Evolutionary conservation across 768 basidiomycete genomes (phyloP).

Genomic region (Panaeolus papilionaceus): DNA sequence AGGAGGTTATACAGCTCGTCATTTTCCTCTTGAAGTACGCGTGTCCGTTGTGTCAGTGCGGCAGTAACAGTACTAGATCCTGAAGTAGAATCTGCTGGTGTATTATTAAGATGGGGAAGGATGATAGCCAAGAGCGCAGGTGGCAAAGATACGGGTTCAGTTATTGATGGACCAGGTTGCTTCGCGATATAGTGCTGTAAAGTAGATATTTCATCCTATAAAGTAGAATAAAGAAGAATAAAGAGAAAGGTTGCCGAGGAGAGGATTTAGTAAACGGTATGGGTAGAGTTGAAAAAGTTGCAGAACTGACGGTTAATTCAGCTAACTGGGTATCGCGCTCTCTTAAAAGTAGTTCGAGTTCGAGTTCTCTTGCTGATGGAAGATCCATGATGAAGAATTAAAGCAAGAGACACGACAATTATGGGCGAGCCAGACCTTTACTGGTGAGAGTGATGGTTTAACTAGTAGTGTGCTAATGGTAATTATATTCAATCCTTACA

Average conservation of each 20-base stretch:
- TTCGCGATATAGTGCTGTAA: slow-evolving; percentile 69
- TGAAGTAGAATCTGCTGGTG: slow-evolving; percentile 37
- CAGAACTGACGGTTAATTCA: slow-evolving; percentile 67
- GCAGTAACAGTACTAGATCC: slow-evolving; percentile 64
- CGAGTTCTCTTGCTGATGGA: slow-evolving; percentile 77
- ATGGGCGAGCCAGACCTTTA: slow-evolving; percentile 11
- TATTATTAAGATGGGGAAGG: slow-evolving; percentile 65
- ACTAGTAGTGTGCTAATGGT: neutral
- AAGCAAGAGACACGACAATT: slow-evolving; percentile 21
- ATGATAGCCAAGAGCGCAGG: slow-evolving; percentile 72
- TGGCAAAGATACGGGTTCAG: slow-evolving; percentile 73
- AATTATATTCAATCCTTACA: no score
- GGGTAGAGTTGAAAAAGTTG: slow-evolving; percentile 4
- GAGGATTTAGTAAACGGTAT: neutral
- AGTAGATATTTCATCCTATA: slow-evolving; percentile 75
- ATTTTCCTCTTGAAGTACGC: slow-evolving; percentile 83
- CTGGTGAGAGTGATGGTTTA: slow-evolving; percentile 13
- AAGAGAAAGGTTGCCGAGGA: neutral
- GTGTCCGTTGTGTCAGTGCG: slow-evolving; percentile 78
- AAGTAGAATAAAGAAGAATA: neutral
- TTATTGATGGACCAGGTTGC: slow-evolving; percentile 63
- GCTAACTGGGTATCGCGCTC: slow-evolving; percentile 75
- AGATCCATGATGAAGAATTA: slow-evolving; percentile 57
- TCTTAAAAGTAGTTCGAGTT: slow-evolving; percentile 80
- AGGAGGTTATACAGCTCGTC: slow-evolving; percentile 84